Evolutionary conservation across 306 rosid genomes (phyloP), one percentile per base, ranked within the genome.

Genomic region (Vicia sativa): DNA sequence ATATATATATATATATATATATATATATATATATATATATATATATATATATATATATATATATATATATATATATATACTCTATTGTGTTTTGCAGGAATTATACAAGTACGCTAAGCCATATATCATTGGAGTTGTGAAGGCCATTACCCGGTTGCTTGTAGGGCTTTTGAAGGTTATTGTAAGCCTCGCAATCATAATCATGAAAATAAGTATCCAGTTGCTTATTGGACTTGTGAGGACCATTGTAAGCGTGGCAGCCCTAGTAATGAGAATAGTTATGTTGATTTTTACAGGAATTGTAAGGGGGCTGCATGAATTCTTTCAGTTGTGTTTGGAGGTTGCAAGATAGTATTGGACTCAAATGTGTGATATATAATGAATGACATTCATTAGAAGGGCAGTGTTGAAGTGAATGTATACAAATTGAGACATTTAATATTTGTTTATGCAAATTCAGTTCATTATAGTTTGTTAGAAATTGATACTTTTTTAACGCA

Each of bases 21-120:
- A n/a, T n/a, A n/a, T n/a, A n/a, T n/a, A n/a, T n/a, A n/a, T n/a
- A n/a, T n/a, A n/a, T n/a, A n/a, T n/a, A n/a, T n/a, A n/a, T n/a
- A n/a, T n/a, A n/a, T n/a, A n/a, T n/a, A n/a, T n/a, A n/a, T n/a
- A n/a, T n/a, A n/a, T n/a, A n/a, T n/a, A n/a, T n/a, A n/a, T n/a
- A n/a, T n/a, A n/a, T n/a, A n/a, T n/a, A n/a, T n/a, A n/a, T n/a
- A n/a, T n/a, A n/a, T n/a, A n/a, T n/a, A n/a, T 9, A 7, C 41
- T 3, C 6, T 11, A 34, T 14, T 58, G 9, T 58, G 53, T 65
- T 72, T 62, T 3, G 31, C 82, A 83, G 90, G 71, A 72, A 52
- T 64, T 54, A 28, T 74, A n/a, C 75, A 64, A 49, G 38, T 70
- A 6, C 67, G 28, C 38, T 5, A 15, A 55, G 71, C 70, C 72